A percentile compares a stretch with the other conserved stretches of the same genome.
These are phyloP conservation scores for Vaccinium corymbosum DNA, from an alignment of 148 eudicot species.

Conservation along the genomic window DNA sequence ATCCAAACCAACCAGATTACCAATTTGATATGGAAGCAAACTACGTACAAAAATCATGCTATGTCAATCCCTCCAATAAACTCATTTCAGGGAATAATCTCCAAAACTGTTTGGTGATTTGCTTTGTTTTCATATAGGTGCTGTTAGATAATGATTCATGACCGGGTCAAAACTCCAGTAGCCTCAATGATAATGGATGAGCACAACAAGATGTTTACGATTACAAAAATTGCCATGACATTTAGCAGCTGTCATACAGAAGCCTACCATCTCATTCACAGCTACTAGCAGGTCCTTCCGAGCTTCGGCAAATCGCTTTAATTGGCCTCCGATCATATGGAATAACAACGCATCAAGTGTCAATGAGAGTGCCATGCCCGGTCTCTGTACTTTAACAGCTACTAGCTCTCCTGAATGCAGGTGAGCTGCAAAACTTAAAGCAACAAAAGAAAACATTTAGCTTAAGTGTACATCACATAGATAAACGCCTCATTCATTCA, in stretches of 20 bases:
- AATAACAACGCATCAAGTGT: conserved; percentile 94
- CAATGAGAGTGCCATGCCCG: conserved; percentile 82
- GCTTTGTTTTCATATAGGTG: background rate
- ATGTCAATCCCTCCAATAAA: background rate
- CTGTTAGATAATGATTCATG: conserved; percentile 1
- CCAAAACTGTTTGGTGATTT: background rate
- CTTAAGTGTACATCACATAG: conserved; percentile 17
- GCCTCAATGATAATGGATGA: background rate
- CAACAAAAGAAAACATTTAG: conserved; percentile 40
- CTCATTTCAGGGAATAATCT: background rate
- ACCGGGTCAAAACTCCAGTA: background rate
- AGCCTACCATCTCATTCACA: conserved; percentile 94
- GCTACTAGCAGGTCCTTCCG: conserved; percentile 96
- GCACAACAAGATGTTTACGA: background rate
- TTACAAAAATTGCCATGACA: conserved; percentile 3
- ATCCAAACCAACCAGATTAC: background rate
- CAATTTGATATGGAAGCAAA: background rate
- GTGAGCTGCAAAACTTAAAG: conserved; percentile 97
- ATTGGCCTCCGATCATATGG: conserved; percentile 94
- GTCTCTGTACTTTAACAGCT: conserved; percentile 99
- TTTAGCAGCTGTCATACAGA: background rate
- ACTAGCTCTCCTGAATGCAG: conserved; percentile 97
- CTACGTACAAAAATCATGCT: background rate
- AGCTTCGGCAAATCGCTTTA: conserved; percentile 95
- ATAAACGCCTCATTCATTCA: conserved; percentile 3